phyloP scores from a whole-genome alignment of 169 alveolate genomes.

The Ichthyophthirius multifiliis region DNA sequence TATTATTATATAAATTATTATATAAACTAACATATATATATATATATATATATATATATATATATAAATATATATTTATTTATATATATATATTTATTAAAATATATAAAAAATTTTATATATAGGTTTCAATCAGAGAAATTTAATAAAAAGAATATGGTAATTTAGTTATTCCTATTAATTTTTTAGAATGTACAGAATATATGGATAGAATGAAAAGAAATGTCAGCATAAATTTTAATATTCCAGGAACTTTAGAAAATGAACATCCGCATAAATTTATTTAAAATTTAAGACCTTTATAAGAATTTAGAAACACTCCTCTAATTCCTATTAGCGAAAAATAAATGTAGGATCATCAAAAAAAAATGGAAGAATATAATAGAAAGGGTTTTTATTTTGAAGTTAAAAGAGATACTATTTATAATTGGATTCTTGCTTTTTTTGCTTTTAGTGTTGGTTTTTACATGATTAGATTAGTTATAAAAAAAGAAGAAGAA shows the following conservation, averaged over 20 bases:
- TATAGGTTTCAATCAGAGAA: not conserved
- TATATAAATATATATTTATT: conserved; percentile 23
- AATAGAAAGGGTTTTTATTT: conserved; percentile 58
- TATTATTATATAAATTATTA: too few relatives aligned
- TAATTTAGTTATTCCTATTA: conserved; percentile 48
- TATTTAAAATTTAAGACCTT: conserved; percentile 55
- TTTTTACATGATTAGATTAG: conserved; percentile 16
- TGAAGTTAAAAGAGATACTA: conserved; percentile 53
- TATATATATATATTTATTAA: not conserved
- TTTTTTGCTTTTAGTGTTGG: not conserved
- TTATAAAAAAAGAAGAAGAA: conserved; percentile 37
- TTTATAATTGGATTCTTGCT: conserved; percentile 23
- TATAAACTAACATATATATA: not conserved
- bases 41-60: conserved; percentile 5
- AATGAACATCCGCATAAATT: conserved; percentile 68
- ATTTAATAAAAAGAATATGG: not conserved
- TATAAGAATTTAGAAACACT: conserved; percentile 72
- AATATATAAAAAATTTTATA: not conserved
- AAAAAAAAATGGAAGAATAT: conserved; percentile 45
- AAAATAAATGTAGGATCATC: conserved; percentile 31
- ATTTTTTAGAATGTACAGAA: conserved; percentile 29
- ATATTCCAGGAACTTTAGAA: conserved; percentile 78
- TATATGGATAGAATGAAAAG: conserved; percentile 47
- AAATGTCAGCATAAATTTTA: conserved; percentile 27
- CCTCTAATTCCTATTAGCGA: conserved; percentile 71